Base-by-base conservation (phyloP, 495 filamentous ascomycete species). In the Xylaria longipes region DNA sequence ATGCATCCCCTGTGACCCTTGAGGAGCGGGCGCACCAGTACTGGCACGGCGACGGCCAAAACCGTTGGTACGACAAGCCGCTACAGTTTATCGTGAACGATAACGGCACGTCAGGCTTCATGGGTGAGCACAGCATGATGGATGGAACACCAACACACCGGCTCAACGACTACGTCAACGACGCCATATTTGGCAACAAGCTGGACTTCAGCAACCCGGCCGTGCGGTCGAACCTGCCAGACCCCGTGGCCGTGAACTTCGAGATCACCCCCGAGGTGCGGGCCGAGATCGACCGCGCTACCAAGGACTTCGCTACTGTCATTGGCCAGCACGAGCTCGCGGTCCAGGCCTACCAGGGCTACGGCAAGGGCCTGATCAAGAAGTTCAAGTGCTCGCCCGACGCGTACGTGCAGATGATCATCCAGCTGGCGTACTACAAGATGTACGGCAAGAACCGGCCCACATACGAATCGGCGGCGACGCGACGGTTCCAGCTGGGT, bases 41-140 rank as follows among this genome's bases (percentile, higher is more conserved):
- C 89, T 99, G 97, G 97, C 94, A 98, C 82, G 97, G 97, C 56
- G 94, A 98, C 75, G 97, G 97, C 70, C 82, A 87, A 75, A 99
- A 98, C 87, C 91, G 97, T 67, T 99, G 94, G 94, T 98, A 92
- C 79, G 97, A 99, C 87, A 98, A 98, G 86, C 97, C 97, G 27
- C 84, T 97, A 67, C 94, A 99, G 84, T 98, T 99, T 82, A 95
- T 99, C 78, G 79, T 99, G 83, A 98, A 97, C 82, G 95, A 98
- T 77, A 99, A 99, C 82, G 97, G 94, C 74, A 97, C 96, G 20
- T 92, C 97, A 31, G 97, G 97, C 71, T 99, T 99, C 87, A 94
- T 93, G 85, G 97, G 97, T 78, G 97, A 99, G 86, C 97, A 99
- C 86, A 94, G 91, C 82, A 98, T 99, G 97, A 99, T 99, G 97